Percentiles rank a stretch among this genome's conserved stretches.
Evolutionary conservation across 169 alveolate species (phyloP).

Genomic region (Cyclospora cayetanensis): DNA sequence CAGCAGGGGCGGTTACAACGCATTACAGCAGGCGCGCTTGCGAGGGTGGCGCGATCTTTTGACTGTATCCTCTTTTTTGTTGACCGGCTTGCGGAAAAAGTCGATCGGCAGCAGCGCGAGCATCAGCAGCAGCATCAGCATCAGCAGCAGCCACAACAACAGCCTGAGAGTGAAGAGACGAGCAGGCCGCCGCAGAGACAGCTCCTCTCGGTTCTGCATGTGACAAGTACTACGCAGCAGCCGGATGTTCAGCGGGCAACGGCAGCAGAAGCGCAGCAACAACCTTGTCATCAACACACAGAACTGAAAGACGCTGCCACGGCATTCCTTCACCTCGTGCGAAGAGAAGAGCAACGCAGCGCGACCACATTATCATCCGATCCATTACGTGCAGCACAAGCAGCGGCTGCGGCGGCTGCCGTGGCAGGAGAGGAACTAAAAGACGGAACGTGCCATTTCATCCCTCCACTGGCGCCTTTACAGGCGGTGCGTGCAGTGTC

Average conservation of each 20-base stretch:
- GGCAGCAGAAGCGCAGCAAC: background rate
- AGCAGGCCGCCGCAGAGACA: background rate
- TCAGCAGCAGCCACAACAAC: background rate
- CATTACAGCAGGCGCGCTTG: constrained; percentile 17
- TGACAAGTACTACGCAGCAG: background rate
- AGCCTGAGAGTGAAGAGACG: background rate
- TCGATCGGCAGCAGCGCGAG: background rate
- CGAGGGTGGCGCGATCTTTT: constrained; percentile 1
- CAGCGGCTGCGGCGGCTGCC: background rate
- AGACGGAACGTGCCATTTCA: background rate
- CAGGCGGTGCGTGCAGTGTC: background rate
- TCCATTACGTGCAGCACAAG: too few relatives aligned
- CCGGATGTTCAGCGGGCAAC: background rate
- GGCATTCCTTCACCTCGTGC: background rate
- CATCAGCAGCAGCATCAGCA: background rate
- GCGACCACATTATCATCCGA: background rate
- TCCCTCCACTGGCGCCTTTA: background rate
- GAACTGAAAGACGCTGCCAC: background rate
- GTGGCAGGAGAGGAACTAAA: background rate
- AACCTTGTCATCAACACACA: background rate
- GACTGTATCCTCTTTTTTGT: background rate
- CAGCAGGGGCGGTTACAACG: constrained; percentile 24
- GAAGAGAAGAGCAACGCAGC: background rate
- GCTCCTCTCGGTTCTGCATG: background rate
- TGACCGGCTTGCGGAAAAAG: background rate